phyloP scores from a whole-genome alignment of 441 rosid species.

The Kokia cookei region DNA sequence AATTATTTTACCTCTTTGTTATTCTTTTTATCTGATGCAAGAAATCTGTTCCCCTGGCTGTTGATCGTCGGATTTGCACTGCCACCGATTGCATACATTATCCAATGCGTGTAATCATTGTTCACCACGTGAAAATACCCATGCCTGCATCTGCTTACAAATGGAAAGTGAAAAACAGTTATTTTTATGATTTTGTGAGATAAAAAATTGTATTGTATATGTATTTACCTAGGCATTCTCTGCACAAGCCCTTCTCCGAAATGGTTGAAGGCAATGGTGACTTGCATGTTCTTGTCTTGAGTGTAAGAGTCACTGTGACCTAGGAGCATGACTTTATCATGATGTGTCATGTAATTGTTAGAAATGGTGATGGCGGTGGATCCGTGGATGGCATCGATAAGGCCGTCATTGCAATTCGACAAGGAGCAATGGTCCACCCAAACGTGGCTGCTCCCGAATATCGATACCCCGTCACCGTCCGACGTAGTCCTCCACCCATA shows the following conservation, averaged over 20 bases:
- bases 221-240: slow-evolving; percentile 41
- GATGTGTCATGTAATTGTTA: slow-evolving; percentile 39
- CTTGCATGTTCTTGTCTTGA: slow-evolving; percentile 42
- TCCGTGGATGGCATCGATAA: slow-evolving; percentile 42
- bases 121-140: slow-evolving; percentile 78
- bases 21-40: slow-evolving; percentile 35
- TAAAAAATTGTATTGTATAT: too few species aligned
- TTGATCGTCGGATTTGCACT: slow-evolving; percentile 68
- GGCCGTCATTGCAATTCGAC: slow-evolving; percentile 40
- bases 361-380: slow-evolving; percentile 42
- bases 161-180: too few species aligned
- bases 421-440: slow-evolving; percentile 48
- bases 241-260: slow-evolving; percentile 49
- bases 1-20: slow-evolving; percentile 35
- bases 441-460: slow-evolving; percentile 36
- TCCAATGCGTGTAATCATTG: slow-evolving; percentile 70
- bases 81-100: slow-evolving; percentile 70
- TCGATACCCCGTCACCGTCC: slow-evolving; percentile 43
- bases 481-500: slow-evolving; percentile 38
- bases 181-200: too few species aligned
- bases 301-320: slow-evolving; percentile 36
- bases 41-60: slow-evolving; percentile 62
- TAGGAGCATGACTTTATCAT: slow-evolving; percentile 40
- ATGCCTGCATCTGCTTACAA: slow-evolving; percentile 48
- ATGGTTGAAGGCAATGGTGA: slow-evolving; percentile 47